Evolutionary conservation across 2,329 filamentous ascomycete genomes (phyloP).

Genomic region (Chrysosporium queenslandicum): DNA sequence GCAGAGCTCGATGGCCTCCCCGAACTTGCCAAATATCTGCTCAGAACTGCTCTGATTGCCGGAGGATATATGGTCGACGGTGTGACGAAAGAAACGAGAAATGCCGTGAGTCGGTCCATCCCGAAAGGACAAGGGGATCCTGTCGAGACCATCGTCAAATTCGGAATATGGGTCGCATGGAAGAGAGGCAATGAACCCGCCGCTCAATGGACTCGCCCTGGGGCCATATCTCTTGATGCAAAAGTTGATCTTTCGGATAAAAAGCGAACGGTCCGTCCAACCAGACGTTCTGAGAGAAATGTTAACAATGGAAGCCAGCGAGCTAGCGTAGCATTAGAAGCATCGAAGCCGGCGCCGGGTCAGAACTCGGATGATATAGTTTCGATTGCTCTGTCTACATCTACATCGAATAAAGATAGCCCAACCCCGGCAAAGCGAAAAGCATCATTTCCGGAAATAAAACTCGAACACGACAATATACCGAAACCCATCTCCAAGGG

Average conservation of each 20-base stretch:
- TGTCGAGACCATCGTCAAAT: constrained; percentile 48
- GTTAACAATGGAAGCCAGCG: constrained; percentile 27
- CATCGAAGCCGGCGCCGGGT: background rate
- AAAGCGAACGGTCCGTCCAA: constrained; percentile 46
- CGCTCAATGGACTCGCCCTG: constrained; percentile 52
- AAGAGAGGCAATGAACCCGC: constrained; percentile 55
- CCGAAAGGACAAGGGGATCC: constrained; percentile 54
- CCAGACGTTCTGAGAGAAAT: constrained; percentile 49
- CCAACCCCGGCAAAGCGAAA: constrained; percentile 19
- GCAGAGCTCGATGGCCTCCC: constrained; percentile 52
- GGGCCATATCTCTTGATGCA: constrained; percentile 43
- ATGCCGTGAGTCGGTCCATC: constrained; percentile 52
- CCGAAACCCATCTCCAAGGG: constrained; percentile 19
- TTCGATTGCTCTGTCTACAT: constrained; percentile 12
- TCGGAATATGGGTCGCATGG: constrained; percentile 58
- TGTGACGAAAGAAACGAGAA: constrained; percentile 48
- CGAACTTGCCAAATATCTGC: constrained; percentile 51
- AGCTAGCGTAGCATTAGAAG: constrained; percentile 30
- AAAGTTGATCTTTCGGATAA: constrained; percentile 43
- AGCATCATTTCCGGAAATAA: constrained; percentile 19
- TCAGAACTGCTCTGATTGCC: constrained; percentile 53
- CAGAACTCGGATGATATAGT: constrained; percentile 8
- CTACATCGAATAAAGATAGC: constrained; percentile 22
- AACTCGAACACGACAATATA: constrained; percentile 20
- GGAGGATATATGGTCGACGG: constrained; percentile 50